phyloP scores from a whole-genome alignment of 305 asterid genomes.

The Solanum hybrid region DNA sequence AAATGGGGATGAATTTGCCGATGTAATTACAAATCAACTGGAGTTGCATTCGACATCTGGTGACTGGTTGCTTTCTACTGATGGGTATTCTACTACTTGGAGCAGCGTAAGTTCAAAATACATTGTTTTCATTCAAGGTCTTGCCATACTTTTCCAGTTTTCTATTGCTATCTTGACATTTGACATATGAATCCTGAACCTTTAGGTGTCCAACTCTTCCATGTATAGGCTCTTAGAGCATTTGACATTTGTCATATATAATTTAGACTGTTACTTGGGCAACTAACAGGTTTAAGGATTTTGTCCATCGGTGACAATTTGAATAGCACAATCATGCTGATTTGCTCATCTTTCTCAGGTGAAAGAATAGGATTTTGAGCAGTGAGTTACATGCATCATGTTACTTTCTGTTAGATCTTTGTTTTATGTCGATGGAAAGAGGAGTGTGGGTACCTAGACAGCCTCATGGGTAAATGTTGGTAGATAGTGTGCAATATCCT shows the following conservation, averaged over 20 bases:
- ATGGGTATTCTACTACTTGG: conserved; percentile 17
- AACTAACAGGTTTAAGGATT: background rate
- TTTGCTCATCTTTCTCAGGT: background rate
- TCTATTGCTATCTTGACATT: background rate
- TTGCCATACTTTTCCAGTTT: background rate
- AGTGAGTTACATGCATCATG: background rate
- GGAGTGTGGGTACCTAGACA: background rate
- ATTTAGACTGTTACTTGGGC: background rate
- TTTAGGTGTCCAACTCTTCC: background rate
- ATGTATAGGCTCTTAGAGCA: background rate
- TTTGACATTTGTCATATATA: background rate
- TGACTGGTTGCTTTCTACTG: conserved; percentile 16
- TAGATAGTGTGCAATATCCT: background rate
- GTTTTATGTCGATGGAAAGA: background rate
- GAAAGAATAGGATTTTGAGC: conserved; percentile 5
- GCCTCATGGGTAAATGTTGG: background rate
- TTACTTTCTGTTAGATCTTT: background rate
- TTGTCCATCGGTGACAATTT: background rate
- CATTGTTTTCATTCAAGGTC: background rate
- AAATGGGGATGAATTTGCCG: background rate
- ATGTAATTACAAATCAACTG: background rate
- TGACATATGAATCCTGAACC: background rate
- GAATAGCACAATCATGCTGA: background rate
- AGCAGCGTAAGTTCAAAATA: conserved; percentile 14
- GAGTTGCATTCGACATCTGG: background rate